phyloP scores from a whole-genome alignment of 2,329 filamentous ascomycete species.

The Epichloe glyceriae region DNA sequence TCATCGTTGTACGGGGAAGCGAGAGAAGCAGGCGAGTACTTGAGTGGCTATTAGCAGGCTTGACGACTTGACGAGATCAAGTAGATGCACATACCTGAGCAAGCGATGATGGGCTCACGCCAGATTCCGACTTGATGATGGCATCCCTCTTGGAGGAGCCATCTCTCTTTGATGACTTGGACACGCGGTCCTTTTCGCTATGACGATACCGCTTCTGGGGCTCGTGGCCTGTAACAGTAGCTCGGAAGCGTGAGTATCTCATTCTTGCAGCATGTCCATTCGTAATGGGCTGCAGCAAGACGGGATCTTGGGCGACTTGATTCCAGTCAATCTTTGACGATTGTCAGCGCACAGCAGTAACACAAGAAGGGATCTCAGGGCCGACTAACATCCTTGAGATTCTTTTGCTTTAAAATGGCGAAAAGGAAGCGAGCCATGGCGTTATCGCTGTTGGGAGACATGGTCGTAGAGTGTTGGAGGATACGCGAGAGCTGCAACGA shows the following conservation, averaged over 20 bases:
- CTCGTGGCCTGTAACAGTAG: constrained; percentile 33
- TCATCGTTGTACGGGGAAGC: constrained; percentile 25
- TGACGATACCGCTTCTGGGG: constrained; percentile 34
- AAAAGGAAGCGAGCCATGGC: constrained; percentile 45
- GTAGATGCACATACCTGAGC: constrained; percentile 14
- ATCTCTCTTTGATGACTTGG: constrained; percentile 30
- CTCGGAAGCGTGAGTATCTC: constrained; percentile 42
- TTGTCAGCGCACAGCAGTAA: constrained; percentile 1
- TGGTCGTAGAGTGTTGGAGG: constrained; percentile 11
- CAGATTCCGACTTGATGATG: constrained; percentile 27
- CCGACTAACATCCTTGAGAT: constrained; percentile 43
- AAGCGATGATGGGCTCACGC: constrained; percentile 15
- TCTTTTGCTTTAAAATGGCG: constrained; percentile 47
- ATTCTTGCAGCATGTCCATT: constrained; percentile 50
- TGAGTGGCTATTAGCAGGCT: background rate
- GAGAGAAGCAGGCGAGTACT: constrained; percentile 27
- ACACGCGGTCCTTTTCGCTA: constrained; percentile 28
- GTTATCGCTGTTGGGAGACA: constrained; percentile 43
- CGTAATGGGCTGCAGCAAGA: constrained; percentile 39
- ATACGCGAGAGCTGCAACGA: background rate
- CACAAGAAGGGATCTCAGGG: background rate
- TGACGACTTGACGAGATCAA: background rate
- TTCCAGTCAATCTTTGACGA: constrained; percentile 43
- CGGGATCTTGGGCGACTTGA: constrained; percentile 39
- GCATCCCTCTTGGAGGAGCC: constrained; percentile 20